Evolutionary conservation across 2,329 filamentous ascomycete species (phyloP).

Genomic region (Coleophoma eucalyptorum): DNA sequence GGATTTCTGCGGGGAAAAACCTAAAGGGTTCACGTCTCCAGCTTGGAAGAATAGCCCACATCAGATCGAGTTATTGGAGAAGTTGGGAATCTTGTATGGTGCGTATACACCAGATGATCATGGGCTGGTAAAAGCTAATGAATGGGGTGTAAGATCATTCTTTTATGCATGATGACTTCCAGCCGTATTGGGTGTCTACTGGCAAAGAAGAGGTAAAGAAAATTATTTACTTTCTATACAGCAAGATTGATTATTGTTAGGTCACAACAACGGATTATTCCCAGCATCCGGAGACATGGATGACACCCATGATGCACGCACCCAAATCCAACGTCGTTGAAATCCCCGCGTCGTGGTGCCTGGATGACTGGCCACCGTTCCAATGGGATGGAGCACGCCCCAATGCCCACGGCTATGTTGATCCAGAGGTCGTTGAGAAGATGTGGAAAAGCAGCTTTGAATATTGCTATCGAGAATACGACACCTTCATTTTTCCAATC

Average conservation of each 20-base stretch:
- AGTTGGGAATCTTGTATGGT: slow-evolving; percentile 24
- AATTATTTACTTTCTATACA: not conserved
- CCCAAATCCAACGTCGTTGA: slow-evolving; percentile 31
- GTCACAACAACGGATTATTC: not conserved
- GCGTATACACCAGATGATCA: no score
- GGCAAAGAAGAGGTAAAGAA: slow-evolving; percentile 8
- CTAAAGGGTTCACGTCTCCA: slow-evolving; percentile 44
- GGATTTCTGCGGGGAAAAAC: slow-evolving; percentile 36
- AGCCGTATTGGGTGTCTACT: slow-evolving; percentile 31
- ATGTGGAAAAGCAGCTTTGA: slow-evolving; percentile 43
- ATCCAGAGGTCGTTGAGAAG: slow-evolving; percentile 35
- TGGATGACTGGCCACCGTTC: slow-evolving; percentile 43
- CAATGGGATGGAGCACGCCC: slow-evolving; percentile 25
- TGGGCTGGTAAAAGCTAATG: no score
- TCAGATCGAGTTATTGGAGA: slow-evolving; percentile 40
- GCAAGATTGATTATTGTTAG: not conserved
- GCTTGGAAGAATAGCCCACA: slow-evolving; percentile 40
- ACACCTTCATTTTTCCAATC: slow-evolving; percentile 42
- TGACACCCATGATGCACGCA: slow-evolving; percentile 1
- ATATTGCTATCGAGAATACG: slow-evolving; percentile 39
- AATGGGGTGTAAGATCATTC: slow-evolving; percentile 33
- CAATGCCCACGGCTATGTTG: slow-evolving; percentile 33
- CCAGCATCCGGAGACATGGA: slow-evolving; percentile 14
- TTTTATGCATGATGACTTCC: slow-evolving; percentile 44
- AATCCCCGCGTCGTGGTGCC: slow-evolving; percentile 41